Base-by-base conservation (phyloP, 2,329 filamentous ascomycete genomes). In the Penicillium paneum region DNA sequence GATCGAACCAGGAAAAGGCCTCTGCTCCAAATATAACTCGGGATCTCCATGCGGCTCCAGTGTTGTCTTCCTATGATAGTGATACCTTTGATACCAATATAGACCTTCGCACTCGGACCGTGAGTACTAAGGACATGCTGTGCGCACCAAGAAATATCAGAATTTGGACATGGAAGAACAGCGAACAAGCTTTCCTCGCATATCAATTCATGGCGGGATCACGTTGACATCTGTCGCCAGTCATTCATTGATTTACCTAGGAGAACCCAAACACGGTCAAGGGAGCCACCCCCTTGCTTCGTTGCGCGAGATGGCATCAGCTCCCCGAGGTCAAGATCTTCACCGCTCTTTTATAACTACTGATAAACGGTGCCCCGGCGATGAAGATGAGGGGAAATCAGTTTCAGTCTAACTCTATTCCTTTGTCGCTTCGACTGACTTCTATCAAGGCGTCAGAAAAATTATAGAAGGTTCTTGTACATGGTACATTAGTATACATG, bases 221-320 rank as follows among this genome's bases (percentile, higher is more conserved):
- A 54, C 26, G 24, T 43, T 52, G 34, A 41, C 17, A 41, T 43
- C 28, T 28, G 12, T 19, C 19, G 8, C 15, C 40, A 11, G 31
- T 49, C 6, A 15, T 48, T 44, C 11, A 19, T 28, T 26, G 8
- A 49, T 32, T 28, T 1, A 39, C 21, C 12, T 40, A 26, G 45
- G 46, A 34, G n/a, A 43, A 43, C 10, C 28, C 21, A 13, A 28
- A n/a, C 19, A 29, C 34, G 34, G 34, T 54, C 52, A 50, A 50
- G 45, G 45, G 52, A 49, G 39, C 38, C 13, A 26, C 59, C 61
- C 62, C 61, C 59, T 60, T 52, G 58, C 60, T 38, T 55, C 31
- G 6, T n/a, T 60, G 54, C 59, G 61, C 56, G 48, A 45, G 62
- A 54, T 54, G 58, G 48, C 61, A 64, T 63, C 59, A 60, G 52